Conservation (phyloP, 2,329 filamentous ascomycete species). For the Penicillium sp. region DNA sequence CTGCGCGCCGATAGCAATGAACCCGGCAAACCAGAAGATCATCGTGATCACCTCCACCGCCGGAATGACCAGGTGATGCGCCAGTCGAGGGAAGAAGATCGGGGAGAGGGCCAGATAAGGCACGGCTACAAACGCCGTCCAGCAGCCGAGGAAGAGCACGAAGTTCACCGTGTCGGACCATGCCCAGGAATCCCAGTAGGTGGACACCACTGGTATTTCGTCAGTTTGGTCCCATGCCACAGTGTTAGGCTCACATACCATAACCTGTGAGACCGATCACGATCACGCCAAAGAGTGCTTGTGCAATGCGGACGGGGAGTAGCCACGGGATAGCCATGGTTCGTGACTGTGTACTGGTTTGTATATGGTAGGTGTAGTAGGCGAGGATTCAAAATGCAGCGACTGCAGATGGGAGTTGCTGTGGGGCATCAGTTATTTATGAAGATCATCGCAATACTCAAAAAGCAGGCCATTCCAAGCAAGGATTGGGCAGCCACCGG, state of each 20-base stretch:
- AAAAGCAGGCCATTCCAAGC: neutral
- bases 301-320: slow-evolving; percentile 63
- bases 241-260: slow-evolving; percentile 46
- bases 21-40: slow-evolving; percentile 88
- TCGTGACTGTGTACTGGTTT: neutral
- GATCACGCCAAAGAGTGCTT: slow-evolving; percentile 69
- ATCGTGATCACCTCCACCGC: slow-evolving; percentile 71
- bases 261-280: slow-evolving; percentile 75
- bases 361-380: neutral
- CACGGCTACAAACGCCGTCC: slow-evolving; percentile 70
- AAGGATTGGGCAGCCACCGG: slow-evolving; percentile 19
- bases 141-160: slow-evolving; percentile 75
- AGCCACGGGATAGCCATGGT: slow-evolving; percentile 29
- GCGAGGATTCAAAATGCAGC: neutral
- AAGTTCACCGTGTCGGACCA: slow-evolving; percentile 68
- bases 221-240: neutral
- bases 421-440: neutral
- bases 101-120: slow-evolving; percentile 70
- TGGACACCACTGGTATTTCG: slow-evolving; percentile 54
- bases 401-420: neutral
- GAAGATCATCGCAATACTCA: neutral
- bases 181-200: slow-evolving; percentile 46
- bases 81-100: slow-evolving; percentile 59
- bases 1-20: slow-evolving; percentile 72
- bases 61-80: slow-evolving; percentile 67